These are phyloP conservation scores for Neofusicoccum kwambonambiense DNA, from an alignment of 2,329 filamentous ascomycete genomes.

Conservation along the genomic window DNA sequence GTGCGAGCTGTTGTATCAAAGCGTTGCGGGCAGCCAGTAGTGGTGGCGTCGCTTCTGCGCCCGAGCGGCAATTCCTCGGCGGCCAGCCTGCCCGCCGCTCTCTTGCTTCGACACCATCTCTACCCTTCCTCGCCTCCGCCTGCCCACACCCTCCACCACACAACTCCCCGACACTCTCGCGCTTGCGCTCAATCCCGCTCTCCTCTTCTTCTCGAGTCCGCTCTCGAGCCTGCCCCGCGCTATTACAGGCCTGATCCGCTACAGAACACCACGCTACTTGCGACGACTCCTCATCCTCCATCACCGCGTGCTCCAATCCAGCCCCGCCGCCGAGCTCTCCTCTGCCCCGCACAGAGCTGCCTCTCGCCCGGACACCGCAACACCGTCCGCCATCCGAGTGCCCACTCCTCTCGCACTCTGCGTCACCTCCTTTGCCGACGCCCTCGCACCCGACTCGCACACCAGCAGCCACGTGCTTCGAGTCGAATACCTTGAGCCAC, in stretches of 20 bases:
- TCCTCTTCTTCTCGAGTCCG: constrained; percentile 10
- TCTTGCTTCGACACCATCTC: background rate
- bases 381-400: background rate
- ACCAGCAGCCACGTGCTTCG: constrained; percentile 1
- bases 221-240: constrained; percentile 4
- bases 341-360: background rate
- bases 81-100: background rate
- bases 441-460: constrained; percentile 2
- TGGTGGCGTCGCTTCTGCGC: background rate
- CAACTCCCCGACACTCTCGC: background rate
- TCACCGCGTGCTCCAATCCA: background rate
- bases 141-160: background rate
- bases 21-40: background rate
- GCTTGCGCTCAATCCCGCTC: constrained; percentile 8
- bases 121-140: background rate
- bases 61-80: no score
- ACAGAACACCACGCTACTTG: background rate
- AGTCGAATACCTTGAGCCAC: constrained; percentile 10
- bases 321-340: constrained; percentile 3
- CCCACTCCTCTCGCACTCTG: background rate
- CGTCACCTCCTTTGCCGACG: constrained; percentile 6
- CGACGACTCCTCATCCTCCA: background rate
- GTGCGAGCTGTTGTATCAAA: background rate
- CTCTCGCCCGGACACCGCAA: background rate
- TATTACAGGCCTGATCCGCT: background rate